These are phyloP conservation scores for Cercospora zeae-maydis DNA, from an alignment of 2,329 filamentous ascomycete species.

Conservation along the genomic window DNA sequence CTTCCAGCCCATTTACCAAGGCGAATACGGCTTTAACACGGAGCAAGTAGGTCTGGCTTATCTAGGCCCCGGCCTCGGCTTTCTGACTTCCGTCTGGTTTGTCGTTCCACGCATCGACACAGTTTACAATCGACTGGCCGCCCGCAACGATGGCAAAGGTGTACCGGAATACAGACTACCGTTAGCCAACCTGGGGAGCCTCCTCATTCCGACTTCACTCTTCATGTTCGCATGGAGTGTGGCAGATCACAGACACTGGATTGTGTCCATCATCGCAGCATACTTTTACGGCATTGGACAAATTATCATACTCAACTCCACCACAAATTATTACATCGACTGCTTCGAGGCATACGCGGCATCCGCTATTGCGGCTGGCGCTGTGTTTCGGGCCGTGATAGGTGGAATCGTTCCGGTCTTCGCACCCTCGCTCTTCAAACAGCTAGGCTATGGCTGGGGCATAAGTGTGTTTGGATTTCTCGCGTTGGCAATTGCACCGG, in stretches of 20 bases:
- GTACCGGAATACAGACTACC: constrained; percentile 46
- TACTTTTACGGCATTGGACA: constrained; percentile 49
- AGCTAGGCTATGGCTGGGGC: constrained; percentile 50
- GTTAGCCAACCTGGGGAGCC: constrained; percentile 45
- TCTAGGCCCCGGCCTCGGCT: constrained; percentile 45
- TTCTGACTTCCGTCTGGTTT: constrained; percentile 46
- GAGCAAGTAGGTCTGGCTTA: constrained; percentile 48
- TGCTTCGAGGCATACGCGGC: constrained; percentile 51
- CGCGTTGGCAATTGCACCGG: constrained; percentile 46
- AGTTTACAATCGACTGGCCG: constrained; percentile 46
- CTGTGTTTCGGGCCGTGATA: constrained; percentile 47
- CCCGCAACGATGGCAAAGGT: constrained; percentile 40
- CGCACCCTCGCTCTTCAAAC: constrained; percentile 44
- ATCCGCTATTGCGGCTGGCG: constrained; percentile 49
- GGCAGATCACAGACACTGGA: constrained; percentile 42
- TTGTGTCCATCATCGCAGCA: constrained; percentile 41
- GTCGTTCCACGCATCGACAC: constrained; percentile 48
- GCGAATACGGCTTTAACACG: constrained; percentile 45
- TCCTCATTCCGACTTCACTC: constrained; percentile 43
- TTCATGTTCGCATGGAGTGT: constrained; percentile 48
- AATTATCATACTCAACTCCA: constrained; percentile 52
- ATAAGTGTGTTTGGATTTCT: constrained; percentile 50
- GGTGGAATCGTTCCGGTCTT: constrained; percentile 49
- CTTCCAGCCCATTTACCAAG: constrained; percentile 46
- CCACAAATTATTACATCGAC: constrained; percentile 56